These are phyloP conservation scores for Glaciozyma antarctica DNA, from an alignment of 768 basidiomycete species.

Conservation along the genomic window DNA sequence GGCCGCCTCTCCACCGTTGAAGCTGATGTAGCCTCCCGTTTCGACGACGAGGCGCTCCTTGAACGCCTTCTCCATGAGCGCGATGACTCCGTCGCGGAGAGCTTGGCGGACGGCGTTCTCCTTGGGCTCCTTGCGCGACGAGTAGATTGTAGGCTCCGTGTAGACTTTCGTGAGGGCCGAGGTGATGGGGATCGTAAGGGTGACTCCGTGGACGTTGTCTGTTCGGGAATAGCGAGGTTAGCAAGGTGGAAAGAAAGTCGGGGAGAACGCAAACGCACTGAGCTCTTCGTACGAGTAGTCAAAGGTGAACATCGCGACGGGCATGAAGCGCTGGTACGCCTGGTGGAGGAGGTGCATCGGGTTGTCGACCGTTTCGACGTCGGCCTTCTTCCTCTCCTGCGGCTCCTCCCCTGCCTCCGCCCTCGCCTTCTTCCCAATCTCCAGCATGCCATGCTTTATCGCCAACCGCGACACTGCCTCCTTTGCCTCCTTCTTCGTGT, in stretches of 20 bases:
- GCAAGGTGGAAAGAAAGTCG: not conserved
- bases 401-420: not conserved
- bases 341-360: conserved; percentile 2
- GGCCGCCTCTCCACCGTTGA: not conserved
- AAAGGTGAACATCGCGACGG: not conserved
- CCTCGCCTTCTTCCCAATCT: not conserved
- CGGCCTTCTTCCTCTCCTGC: not conserved
- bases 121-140: conserved; percentile 1
- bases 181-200: conserved; percentile 9
- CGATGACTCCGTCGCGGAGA: conserved; percentile 1
- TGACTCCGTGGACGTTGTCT: conserved; percentile 11
- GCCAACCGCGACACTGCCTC: not conserved
- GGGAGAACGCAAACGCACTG: not conserved
- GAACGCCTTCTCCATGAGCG: not conserved
- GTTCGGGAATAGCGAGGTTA: not conserved
- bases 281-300: conserved; percentile 6
- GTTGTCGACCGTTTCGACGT: conserved; percentile 5
- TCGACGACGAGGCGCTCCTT: not conserved
- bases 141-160: not conserved
- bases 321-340: conserved; percentile 4
- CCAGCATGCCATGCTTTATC: not conserved
- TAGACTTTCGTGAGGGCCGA: not conserved
- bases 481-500: not conserved
- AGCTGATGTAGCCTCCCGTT: conserved; percentile 5
- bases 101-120: conserved; percentile 11